These are phyloP conservation scores for Blastocystis sp. DNA, from an alignment of 352 stramenopile species.

Conservation along the genomic window DNA sequence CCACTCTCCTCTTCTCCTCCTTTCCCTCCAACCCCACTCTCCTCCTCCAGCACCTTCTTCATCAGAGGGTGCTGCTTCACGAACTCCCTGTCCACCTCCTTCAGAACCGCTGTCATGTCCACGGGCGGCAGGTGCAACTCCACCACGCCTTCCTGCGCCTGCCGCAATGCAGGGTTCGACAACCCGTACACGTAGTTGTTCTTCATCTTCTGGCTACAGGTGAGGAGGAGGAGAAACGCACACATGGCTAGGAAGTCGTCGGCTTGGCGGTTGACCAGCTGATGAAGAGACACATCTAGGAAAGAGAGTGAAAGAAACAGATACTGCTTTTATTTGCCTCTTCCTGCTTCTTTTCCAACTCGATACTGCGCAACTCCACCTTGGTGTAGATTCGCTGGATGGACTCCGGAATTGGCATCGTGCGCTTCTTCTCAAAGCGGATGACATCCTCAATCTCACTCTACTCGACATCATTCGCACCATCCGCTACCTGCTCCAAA, in stretches of 20 bases:
- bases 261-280: not conserved
- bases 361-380: slow-evolving; percentile 23
- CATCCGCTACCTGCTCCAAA: not conserved
- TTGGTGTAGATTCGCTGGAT: slow-evolving; percentile 21
- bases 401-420: not conserved
- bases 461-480: not conserved
- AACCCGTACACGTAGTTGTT: not conserved
- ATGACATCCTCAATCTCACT: slow-evolving; percentile 40
- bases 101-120: slow-evolving; percentile 3
- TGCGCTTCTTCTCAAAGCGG: not conserved
- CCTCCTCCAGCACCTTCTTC: not conserved
- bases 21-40: not conserved
- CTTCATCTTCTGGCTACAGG: not conserved
- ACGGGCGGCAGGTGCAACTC: slow-evolving; percentile 8
- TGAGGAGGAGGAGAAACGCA: not conserved
- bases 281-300: too few species aligned
- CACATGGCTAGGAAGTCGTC: not conserved
- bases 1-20: not conserved
- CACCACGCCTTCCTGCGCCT: slow-evolving; percentile 12
- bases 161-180: not conserved
- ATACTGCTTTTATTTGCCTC: too few species aligned
- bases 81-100: slow-evolving; percentile 43
- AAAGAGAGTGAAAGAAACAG: too few species aligned
- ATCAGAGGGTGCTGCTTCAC: slow-evolving; percentile 10
- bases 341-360: not conserved